Evolutionary conservation across 768 basidiomycete genomes (phyloP).

Genomic region (Kwoniella sp.): DNA sequence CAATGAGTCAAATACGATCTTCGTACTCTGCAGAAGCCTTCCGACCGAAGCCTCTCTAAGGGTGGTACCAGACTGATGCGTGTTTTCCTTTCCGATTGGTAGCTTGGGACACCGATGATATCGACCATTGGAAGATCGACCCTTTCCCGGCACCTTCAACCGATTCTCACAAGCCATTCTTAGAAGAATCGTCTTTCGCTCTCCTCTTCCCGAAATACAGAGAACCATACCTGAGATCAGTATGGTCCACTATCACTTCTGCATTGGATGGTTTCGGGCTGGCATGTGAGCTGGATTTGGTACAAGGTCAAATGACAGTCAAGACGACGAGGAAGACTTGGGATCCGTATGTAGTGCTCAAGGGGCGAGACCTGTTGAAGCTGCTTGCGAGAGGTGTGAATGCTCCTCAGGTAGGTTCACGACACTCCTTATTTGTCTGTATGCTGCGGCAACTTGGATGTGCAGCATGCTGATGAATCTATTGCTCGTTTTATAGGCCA

Average conservation of each 20-base stretch:
- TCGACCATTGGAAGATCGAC: constrained; percentile 97
- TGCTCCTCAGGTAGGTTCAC: constrained; percentile 55
- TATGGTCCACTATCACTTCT: constrained; percentile 87
- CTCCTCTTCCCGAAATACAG: constrained; percentile 98
- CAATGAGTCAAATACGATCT: too few relatives aligned
- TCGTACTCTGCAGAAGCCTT: too few relatives aligned
- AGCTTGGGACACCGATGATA: constrained; percentile 99
- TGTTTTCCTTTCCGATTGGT: neutral
- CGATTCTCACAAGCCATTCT: constrained; percentile 62
- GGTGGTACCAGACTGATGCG: too few relatives aligned
- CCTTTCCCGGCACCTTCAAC: constrained; percentile 72
- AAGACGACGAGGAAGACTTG: constrained; percentile 94
- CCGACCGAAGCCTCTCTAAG: too few relatives aligned
- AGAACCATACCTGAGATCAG: constrained; percentile 86
- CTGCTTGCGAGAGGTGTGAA: constrained; percentile 89
- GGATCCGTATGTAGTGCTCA: constrained; percentile 94
- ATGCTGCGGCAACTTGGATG: too few relatives aligned
- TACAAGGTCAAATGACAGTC: constrained; percentile 97
- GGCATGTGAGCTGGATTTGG: constrained; percentile 85
- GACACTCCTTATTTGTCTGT: constrained; percentile 1
- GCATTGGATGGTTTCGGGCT: constrained; percentile 73
- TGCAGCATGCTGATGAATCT: too few relatives aligned
- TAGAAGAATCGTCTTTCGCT: constrained; percentile 96
- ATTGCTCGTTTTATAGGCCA: constrained; percentile 60
- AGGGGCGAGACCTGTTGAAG: constrained; percentile 94